Evolutionary conservation across 495 filamentous ascomycete genomes (phyloP).

Genomic region (Penicillium flavigenum): DNA sequence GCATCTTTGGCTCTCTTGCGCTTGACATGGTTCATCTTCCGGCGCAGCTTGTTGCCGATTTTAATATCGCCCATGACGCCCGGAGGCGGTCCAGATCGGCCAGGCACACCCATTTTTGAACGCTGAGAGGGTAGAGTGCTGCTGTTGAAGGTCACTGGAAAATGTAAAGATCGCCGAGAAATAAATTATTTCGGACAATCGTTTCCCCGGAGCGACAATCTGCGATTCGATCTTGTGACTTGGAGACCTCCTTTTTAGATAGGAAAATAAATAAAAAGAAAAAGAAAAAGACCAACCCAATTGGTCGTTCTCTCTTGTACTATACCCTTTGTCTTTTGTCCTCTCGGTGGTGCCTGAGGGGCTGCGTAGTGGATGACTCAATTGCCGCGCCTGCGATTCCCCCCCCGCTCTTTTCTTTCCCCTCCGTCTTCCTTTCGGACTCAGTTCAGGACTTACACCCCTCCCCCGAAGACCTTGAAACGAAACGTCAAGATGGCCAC

Average conservation of each 20-base stretch:
- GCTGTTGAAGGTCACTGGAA: constrained; percentile 14
- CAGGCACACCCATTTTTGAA: constrained; percentile 30
- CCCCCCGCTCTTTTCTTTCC: constrained; percentile 40
- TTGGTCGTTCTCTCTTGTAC: constrained; percentile 10
- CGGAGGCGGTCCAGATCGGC: constrained; percentile 31
- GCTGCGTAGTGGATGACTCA: constrained; percentile 48
- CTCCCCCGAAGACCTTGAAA: constrained; percentile 30
- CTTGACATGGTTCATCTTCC: constrained; percentile 71
- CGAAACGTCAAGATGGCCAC: constrained; percentile 57
- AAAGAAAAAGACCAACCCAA: constrained; percentile 12
- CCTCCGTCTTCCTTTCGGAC: constrained; percentile 29
- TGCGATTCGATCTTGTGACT: constrained; percentile 7
- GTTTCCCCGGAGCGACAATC: constrained; percentile 23
- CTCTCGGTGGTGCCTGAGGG: constrained; percentile 26
- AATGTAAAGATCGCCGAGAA: constrained; percentile 22
- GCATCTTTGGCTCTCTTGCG: constrained; percentile 72
- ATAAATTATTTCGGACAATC: constrained; percentile 32
- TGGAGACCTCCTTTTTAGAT: constrained; percentile 16
- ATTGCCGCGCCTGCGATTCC: constrained; percentile 38
- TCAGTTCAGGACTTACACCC: constrained; percentile 29
- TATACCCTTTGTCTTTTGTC: constrained; percentile 11
- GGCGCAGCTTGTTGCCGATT: constrained; percentile 67
- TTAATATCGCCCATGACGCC: constrained; percentile 28
- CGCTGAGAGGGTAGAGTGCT: constrained; percentile 4
- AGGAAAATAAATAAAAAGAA: constrained; percentile 12